phyloP scores from a whole-genome alignment of 1,139 yeast genomes.

The Saccharomyces hybrid region DNA sequence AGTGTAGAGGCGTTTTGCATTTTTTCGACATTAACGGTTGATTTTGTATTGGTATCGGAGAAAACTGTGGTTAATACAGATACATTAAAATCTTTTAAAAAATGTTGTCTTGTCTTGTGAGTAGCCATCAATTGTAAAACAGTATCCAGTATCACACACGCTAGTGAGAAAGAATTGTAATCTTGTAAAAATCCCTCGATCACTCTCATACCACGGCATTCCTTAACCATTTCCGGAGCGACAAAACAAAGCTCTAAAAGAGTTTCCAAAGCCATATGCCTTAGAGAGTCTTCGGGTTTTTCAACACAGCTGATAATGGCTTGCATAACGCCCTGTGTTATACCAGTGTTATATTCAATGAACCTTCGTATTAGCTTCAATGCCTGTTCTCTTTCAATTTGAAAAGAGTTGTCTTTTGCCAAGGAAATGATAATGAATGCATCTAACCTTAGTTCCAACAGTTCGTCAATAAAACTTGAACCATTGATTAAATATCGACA shows the following conservation, averaged over 20 bases:
- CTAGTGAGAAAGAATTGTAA: constrained; percentile 49
- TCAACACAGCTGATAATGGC: constrained; percentile 69
- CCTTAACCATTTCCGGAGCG: constrained; percentile 53
- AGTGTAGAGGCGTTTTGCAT: constrained; percentile 58
- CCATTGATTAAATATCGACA: constrained; percentile 57
- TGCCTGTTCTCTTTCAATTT: constrained; percentile 73
- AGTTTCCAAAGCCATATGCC: constrained; percentile 55
- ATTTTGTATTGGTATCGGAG: constrained; percentile 45
- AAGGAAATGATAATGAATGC: constrained; percentile 58
- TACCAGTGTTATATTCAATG: constrained; percentile 41
- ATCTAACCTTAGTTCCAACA: constrained; percentile 49
- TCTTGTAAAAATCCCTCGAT: constrained; percentile 54
- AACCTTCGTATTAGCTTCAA: constrained; percentile 61
- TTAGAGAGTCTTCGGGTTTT: constrained; percentile 48
- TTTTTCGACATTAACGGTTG: constrained; percentile 43
- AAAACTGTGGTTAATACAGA: constrained; percentile 59
- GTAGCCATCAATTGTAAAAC: constrained; percentile 53
- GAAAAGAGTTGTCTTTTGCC: constrained; percentile 44
- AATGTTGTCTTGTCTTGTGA: constrained; percentile 48
- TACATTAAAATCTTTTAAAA: constrained; percentile 57
- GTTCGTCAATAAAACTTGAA: constrained; percentile 42
- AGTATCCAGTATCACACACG: constrained; percentile 49
- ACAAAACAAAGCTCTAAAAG: constrained; percentile 60
- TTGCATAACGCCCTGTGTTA: constrained; percentile 61
- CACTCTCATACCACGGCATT: constrained; percentile 58